Evolutionary conservation across 2,329 filamentous ascomycete genomes (phyloP), one percentile per base, ranked within the genome.

Genomic region (Clathrospora elynae): DNA sequence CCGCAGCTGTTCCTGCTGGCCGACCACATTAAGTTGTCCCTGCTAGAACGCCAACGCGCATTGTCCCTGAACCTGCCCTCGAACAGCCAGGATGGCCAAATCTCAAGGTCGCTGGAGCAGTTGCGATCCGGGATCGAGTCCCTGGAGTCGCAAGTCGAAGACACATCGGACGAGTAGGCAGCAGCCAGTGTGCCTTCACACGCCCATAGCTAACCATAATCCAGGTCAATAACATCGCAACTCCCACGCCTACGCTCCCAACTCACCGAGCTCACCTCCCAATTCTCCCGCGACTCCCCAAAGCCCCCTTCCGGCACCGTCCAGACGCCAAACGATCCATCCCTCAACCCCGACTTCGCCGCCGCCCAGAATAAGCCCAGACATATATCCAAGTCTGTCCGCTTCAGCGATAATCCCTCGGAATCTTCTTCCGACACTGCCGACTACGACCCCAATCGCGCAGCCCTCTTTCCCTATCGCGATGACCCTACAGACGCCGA

Each of bases 11-110:
- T 91, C 69, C 86, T 97, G 39, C 83, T 97, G 44, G 90, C 91
- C 63, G 93, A 99, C 74, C 92, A 97, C 73, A 88, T 97, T 78
- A 96, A 97, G 74, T 83, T 97, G 49, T 96, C 91, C 10, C 80
- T 99, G 11, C 84, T 97, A 17, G 93, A 97, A 75, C 85, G 92
- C 45, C 86, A 95, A 73, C 85, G 92, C 45, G 90, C 91, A 34
- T 83, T 89, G 61, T 87, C 84, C 10, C 80, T 96, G 30, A 85
- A 90, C 57, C 81, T 96, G 42, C 83, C 90, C 46, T 83, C 83
- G 35, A 87, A 87, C 66, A 84, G 85, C 13, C 89, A 96, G 71
- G 90, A 96, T 73, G 86, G 87, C 26, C 88, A 95, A 69, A 91
- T 97, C 57, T 87, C 88, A 11, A 83, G 89, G 37, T 96, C 91